These are phyloP conservation scores for Aspergillus nomiae DNA, from an alignment of 2,329 filamentous ascomycete genomes.

Conservation along the genomic window DNA sequence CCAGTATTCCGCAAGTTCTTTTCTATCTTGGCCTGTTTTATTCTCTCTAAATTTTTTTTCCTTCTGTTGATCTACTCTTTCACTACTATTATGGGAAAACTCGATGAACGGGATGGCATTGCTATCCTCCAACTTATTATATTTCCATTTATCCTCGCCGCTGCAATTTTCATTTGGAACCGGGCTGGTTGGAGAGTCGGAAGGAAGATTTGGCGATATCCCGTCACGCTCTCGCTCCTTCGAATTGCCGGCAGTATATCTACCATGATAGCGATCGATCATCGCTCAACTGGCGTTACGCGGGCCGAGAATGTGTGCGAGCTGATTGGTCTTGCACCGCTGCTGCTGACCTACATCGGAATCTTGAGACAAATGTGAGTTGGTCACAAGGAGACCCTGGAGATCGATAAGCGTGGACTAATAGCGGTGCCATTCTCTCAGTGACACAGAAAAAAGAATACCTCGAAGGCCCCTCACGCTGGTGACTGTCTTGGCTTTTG, in stretches of 20 bases:
- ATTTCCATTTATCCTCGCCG: constrained; percentile 28
- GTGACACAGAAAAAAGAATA: constrained; percentile 18
- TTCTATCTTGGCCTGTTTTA: not conserved
- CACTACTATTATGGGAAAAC: constrained; percentile 18
- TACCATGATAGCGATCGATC: constrained; percentile 24
- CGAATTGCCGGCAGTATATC: constrained; percentile 31
- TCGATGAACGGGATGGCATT: constrained; percentile 32
- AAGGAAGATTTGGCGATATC: constrained; percentile 31
- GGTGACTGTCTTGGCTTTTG: constrained; percentile 16
- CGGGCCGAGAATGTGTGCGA: constrained; percentile 30
- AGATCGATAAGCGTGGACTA: not conserved
- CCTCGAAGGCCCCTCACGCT: constrained; percentile 14
- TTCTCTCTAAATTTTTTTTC: not conserved
- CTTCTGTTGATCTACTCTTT: not conserved
- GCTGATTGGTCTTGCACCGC: constrained; percentile 31
- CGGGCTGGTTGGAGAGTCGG: constrained; percentile 29
- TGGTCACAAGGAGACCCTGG: not conserved
- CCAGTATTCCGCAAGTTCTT: not conserved
- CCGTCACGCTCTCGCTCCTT: constrained; percentile 31
- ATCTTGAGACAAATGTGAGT: constrained; percentile 33
- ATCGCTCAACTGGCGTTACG: constrained; percentile 19
- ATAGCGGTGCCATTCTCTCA: not conserved
- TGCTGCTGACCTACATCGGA: constrained; percentile 31
- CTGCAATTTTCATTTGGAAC: constrained; percentile 29
- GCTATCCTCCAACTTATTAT: constrained; percentile 33